Conservation (phyloP, 2,329 filamentous ascomycete genomes). For the Epicoccum sorghinum region DNA sequence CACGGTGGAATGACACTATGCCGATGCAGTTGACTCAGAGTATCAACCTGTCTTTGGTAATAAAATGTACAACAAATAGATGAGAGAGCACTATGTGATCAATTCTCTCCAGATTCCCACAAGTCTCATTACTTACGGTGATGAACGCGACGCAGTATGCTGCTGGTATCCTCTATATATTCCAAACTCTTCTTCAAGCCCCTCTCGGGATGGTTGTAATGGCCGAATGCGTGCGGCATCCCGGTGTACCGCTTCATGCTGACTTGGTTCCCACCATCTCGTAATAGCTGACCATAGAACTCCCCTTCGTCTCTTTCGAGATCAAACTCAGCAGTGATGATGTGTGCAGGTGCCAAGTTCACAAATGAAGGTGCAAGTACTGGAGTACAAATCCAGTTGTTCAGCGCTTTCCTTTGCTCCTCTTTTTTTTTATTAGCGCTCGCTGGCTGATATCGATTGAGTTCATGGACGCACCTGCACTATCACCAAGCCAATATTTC, state of each 20-base stretch:
- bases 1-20: too few species aligned
- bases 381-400: slow-evolving; percentile 23
- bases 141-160: slow-evolving; percentile 1
- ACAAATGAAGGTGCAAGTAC: slow-evolving; percentile 19
- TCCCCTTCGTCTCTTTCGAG: slow-evolving; percentile 24
- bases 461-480: not conserved
- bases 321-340: slow-evolving; percentile 24
- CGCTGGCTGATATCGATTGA: not conserved
- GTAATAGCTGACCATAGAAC: slow-evolving; percentile 15
- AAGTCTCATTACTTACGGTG: not conserved
- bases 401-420: slow-evolving; percentile 10
- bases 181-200: slow-evolving; percentile 21
- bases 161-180: slow-evolving; percentile 22
- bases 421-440: not conserved
- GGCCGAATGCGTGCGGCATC: slow-evolving; percentile 21
- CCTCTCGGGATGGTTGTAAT: slow-evolving; percentile 18
- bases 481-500: slow-evolving; percentile 19
- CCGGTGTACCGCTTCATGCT: slow-evolving; percentile 18
- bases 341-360: slow-evolving; percentile 18
- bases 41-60: too few species aligned
- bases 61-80: too few species aligned
- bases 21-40: too few species aligned
- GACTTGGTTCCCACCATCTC: slow-evolving; percentile 14
- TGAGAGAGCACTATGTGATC: too few species aligned
- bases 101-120: too few species aligned